Base-by-base conservation (phyloP, 192 early-diverging fungal species). In the Backusella westeae region DNA sequence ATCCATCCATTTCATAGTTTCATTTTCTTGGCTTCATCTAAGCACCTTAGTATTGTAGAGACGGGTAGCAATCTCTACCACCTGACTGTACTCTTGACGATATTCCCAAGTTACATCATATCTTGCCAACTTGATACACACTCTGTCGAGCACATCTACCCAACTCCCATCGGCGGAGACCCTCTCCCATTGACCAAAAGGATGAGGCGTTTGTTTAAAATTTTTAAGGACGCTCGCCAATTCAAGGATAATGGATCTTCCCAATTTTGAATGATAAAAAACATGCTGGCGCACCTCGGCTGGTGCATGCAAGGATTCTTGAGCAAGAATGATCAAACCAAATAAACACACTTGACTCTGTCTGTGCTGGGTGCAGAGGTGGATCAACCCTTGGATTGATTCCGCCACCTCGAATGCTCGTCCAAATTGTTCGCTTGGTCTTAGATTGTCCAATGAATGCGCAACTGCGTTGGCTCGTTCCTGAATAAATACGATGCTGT, bases 171-270 rank as follows among this genome's bases (percentile, higher is more conserved):
- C 8, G 6, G 52, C 1, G 8, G 52, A 53, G 56, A 59, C 56
- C 26, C 56, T 59, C 6, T 59, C 23, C 56, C 56, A 59, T 29
- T 59, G 56, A 12, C 56, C 56, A 14, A 3, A 59, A 4, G 56
- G 56, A 26, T 23, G n/a, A 12, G 49, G 46, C 4, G 46, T n/a
- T 1, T 59, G 44, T 6, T 75, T 75, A 19, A 65, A 73, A 14
- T 78, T 68, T 38, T 79, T 79, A 9, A 79, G 15, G 12, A 71
- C 72, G n/a, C 34, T 70, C 32, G 52, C 23, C 32, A 75, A 70
- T 71, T 79, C 78, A 6, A 79, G 44, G 26, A 79, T 74, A n/a
- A 79, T 34, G 6, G 53, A 44, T 29, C 78, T 42, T n/a, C 78
- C 78, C 53, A 79, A 46, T 8, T 73, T 72, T 34, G 49, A 68